These are phyloP conservation scores for Cicer arietinum DNA, from an alignment of 306 rosid genomes.

Conservation along the genomic window DNA sequence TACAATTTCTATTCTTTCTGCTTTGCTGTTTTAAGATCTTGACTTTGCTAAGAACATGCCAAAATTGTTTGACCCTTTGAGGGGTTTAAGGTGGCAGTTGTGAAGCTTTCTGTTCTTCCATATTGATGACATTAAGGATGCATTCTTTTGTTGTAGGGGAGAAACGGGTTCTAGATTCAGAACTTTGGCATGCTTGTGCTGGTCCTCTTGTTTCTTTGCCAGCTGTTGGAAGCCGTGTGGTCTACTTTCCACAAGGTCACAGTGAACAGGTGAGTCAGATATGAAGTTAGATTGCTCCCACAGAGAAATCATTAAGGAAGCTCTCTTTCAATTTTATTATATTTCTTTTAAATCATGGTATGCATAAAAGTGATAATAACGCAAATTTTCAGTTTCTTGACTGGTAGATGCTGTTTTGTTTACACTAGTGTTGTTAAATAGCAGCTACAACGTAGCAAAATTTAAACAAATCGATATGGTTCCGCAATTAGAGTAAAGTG, in stretches of 20 bases:
- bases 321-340: not conserved
- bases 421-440: not conserved
- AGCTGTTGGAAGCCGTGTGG: conserved; percentile 85
- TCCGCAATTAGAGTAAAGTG: too few species aligned
- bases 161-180: conserved; percentile 85
- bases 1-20: conserved; percentile 36
- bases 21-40: conserved; percentile 45
- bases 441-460: too few species aligned
- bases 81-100: conserved; percentile 17
- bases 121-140: conserved; percentile 40
- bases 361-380: conserved; percentile 8
- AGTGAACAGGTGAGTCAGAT: conserved; percentile 82
- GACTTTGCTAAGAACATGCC: conserved; percentile 33
- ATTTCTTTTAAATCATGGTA: not conserved
- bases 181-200: conserved; percentile 99
- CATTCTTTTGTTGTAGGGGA: conserved; percentile 71
- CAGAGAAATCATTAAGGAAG: not conserved
- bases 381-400: conserved; percentile 3
- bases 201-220: conserved; percentile 96
- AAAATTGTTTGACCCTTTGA: conserved; percentile 34
- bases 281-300: conserved; percentile 17
- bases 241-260: conserved; percentile 95
- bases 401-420: conserved; percentile 25
- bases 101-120: conserved; percentile 32
- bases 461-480: too few species aligned